Evolutionary conservation across 2,329 filamentous ascomycete genomes (phyloP).

Genomic region (Rasamsonia emersonii): DNA sequence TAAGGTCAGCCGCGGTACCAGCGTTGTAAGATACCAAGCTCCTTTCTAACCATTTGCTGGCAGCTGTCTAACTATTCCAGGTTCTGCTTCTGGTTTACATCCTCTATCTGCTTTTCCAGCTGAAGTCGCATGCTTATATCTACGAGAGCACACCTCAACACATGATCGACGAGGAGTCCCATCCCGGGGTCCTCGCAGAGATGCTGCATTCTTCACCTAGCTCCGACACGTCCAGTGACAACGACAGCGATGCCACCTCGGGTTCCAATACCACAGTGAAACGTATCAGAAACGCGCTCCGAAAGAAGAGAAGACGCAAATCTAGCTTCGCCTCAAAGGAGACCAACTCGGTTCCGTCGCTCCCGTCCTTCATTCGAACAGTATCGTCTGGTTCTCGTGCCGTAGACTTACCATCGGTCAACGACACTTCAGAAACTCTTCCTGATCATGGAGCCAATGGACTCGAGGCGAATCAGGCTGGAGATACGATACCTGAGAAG

Average conservation of each 20-base stretch:
- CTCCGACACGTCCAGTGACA: constrained; percentile 40
- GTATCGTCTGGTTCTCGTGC: constrained; percentile 26
- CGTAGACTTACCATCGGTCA: constrained; percentile 7
- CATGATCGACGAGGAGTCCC: constrained; percentile 78
- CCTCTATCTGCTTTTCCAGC: constrained; percentile 79
- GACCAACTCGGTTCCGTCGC: constrained; percentile 39
- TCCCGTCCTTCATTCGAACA: constrained; percentile 26
- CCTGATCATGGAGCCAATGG: constrained; percentile 33
- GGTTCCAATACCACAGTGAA: constrained; percentile 61
- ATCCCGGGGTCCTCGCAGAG: constrained; percentile 69
- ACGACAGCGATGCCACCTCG: constrained; percentile 56
- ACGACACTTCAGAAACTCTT: constrained; percentile 26
- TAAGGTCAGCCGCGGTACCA: constrained; percentile 76
- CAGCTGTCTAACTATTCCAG: constrained; percentile 26
- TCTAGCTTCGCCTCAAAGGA: constrained; percentile 62
- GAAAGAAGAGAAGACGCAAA: constrained; percentile 60
- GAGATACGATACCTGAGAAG: constrained; percentile 39
- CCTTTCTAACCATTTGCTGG: not conserved
- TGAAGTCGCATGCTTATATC: constrained; percentile 81
- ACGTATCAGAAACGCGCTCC: constrained; percentile 63
- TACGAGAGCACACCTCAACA: constrained; percentile 84
- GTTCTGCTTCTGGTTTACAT: constrained; percentile 68
- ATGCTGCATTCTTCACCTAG: constrained; percentile 62
- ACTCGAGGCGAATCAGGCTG: too few species aligned
- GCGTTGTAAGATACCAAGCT: constrained; percentile 52